Base-by-base conservation (phyloP, 139 green algal genomes). In the Chlorella sp. region DNA sequence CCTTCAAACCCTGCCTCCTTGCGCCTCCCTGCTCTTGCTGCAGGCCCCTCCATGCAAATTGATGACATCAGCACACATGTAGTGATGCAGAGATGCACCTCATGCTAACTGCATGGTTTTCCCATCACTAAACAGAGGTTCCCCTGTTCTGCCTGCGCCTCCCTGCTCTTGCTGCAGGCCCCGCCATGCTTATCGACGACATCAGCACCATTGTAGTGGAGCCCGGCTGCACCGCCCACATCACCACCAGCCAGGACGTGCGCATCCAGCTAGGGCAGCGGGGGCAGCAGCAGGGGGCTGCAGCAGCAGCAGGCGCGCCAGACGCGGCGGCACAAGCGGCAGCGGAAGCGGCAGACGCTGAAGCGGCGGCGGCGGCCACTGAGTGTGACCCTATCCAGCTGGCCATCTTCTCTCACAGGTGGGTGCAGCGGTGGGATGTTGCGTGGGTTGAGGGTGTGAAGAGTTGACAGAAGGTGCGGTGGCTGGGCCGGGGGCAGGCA, bases 121-220 rank as follows among this genome's bases (percentile, higher is more conserved):
- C n/a, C n/a, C n/a, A n/a, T n/a, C n/a, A n/a, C n/a, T 57, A 57
- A 57, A 57, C 48, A 76, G 32, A 76, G 21, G 26, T 36, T 82
- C 21, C 57, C 22, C 16, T 57, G 36, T 61, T 78, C 42, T 30
- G 11, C 81, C 7, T 73, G 32, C 57, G 14, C 18, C n/a, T 76
- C 32, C 64, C 19, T 11, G 3, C n/a, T 48, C 82, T 30, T 12
- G 16, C 30, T 64, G 92, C 30, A 7, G 98, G 98, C 11, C 98
- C 98, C 1, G 97, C 96, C n/a, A 94, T 99, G 28, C 90, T 99
- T 3, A 97, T 99, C 53, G 97, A 99, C 89, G 89, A 95, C 79
- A 99, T 97, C 85, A 95, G 88, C 87, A 99, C 98, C 11, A 94
- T 99, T 53, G 91, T 99, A 64, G 95, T 99, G 40, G 98, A 99